Percentiles rank a stretch among this genome's conserved stretches.
These are phyloP conservation scores for Candida sp. DNA, from an alignment of 1,139 yeast species.

Conservation along the genomic window DNA sequence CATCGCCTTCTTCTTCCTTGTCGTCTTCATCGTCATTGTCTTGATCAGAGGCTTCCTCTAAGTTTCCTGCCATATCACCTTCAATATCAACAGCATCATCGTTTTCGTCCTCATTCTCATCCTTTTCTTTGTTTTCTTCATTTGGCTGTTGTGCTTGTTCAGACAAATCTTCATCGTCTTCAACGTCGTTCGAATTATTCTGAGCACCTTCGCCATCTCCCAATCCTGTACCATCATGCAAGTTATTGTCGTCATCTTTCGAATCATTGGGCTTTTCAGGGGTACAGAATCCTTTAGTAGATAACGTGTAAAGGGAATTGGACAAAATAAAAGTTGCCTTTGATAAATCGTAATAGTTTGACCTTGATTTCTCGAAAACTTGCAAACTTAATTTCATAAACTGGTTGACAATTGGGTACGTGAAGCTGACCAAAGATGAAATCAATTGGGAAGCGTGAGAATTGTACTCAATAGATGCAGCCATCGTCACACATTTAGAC, in stretches of 20 bases:
- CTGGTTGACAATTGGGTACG: slow-evolving; percentile 60
- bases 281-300: slow-evolving; percentile 92
- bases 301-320: slow-evolving; percentile 59
- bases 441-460: slow-evolving; percentile 36
- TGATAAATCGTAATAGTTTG: slow-evolving; percentile 55
- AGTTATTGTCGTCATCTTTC: slow-evolving; percentile 56
- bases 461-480: slow-evolving; percentile 37
- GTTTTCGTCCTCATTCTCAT: slow-evolving; percentile 55
- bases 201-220: slow-evolving; percentile 97
- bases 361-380: slow-evolving; percentile 45
- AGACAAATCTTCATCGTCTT: slow-evolving; percentile 88
- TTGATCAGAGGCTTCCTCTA: slow-evolving; percentile 80
- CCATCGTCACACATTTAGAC: slow-evolving; percentile 17
- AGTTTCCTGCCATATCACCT: slow-evolving; percentile 96
- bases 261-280: slow-evolving; percentile 83
- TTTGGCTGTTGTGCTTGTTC: slow-evolving; percentile 91
- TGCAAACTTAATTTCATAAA: slow-evolving; percentile 50
- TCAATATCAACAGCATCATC: slow-evolving; percentile 93
- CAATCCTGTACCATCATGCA: slow-evolving; percentile 92
- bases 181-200: slow-evolving; percentile 78
- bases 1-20: slow-evolving; percentile 51
- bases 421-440: slow-evolving; percentile 52
- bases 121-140: slow-evolving; percentile 71
- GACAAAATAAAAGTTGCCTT: slow-evolving; percentile 67
- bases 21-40: slow-evolving; percentile 64